Evolutionary conservation across 176 grass and related monocot genomes (phyloP), one percentile per base, ranked within the genome.

Genomic region (Poa pratensis): DNA sequence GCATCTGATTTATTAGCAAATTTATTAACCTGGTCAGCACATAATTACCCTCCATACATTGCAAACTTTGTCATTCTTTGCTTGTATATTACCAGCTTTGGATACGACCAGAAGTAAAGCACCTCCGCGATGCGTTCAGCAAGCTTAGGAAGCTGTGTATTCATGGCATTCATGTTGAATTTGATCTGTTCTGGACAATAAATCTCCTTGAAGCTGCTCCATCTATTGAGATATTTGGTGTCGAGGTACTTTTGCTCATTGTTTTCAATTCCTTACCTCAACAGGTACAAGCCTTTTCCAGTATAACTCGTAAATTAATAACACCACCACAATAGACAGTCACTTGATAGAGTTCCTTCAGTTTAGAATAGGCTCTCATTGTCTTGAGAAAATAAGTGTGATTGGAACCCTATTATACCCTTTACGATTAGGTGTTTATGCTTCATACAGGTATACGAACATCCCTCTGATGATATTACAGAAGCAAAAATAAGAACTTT

Each of bases 141-240:
- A 69, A 20, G 59, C 59, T 62, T 9, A 62, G 23, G 59, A 27
- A 62, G 59, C 11, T 62, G n/a, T 61, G n/a, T 24, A 12, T 62
- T 26, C 59, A 27, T 26, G 10, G 59, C 59, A 62, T 62, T 10
- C 26, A 5, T 62, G 59, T 20, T 69, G 66, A 40, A 19, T 69
- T 69, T 39, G 66, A 69, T 34, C 34, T 69, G 18, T 69, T 40
- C 7, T 69, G 66, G 66, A 69, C 35, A 42, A 22, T 69, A 20
- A 40, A 20, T 42, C 17, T 69, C 9, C 66, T 69, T 39, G 66
- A 69, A 69, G 67, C 67, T 70, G 67, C 67, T 70, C 37, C 67
- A 12, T 42, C 35, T 11, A 19, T 42, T 10, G 67, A 70, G 67
- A 10, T 43, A 42, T 70, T 70, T 70, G 67, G 6, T 22, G 10